Conservation (phyloP, 2,329 filamentous ascomycete species). For the Dichotomopilus funicola region DNA sequence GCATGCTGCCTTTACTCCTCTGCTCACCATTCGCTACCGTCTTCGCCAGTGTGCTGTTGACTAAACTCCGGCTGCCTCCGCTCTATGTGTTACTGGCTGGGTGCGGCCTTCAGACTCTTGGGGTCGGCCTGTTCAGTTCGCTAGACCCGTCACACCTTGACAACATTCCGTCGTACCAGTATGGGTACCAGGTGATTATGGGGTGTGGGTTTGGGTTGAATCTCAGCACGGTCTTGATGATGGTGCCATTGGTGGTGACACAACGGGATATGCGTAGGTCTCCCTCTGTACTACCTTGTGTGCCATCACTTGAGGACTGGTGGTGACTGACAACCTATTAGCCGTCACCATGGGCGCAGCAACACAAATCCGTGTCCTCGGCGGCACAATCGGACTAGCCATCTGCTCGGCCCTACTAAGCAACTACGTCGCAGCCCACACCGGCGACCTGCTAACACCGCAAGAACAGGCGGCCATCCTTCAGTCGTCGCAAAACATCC, state of each 20-base stretch:
- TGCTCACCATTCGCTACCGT: constrained; percentile 29
- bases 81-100: constrained; percentile 28
- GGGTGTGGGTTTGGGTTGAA: constrained; percentile 33
- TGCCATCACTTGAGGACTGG: no score
- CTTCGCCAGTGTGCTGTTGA: constrained; percentile 26
- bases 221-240: constrained; percentile 28
- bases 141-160: constrained; percentile 14
- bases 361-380: constrained; percentile 34
- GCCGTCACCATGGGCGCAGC: constrained; percentile 32
- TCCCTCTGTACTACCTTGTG: no score
- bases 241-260: constrained; percentile 28
- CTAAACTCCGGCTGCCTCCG: constrained; percentile 26
- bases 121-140: constrained; percentile 30
- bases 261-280: constrained; percentile 22
- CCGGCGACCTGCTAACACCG: neutral
- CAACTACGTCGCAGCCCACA: constrained; percentile 3
- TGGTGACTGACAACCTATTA: constrained; percentile 12
- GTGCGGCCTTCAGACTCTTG: constrained; percentile 28
- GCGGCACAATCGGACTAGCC: constrained; percentile 33
- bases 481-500: constrained; percentile 10
- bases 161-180: constrained; percentile 20
- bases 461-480: neutral
- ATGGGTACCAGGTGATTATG: constrained; percentile 32
- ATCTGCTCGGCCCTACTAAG: constrained; percentile 26
- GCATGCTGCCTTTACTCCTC: constrained; percentile 30